These are phyloP conservation scores for Trametes villosa DNA, from an alignment of 768 basidiomycete species.

Conservation along the genomic window DNA sequence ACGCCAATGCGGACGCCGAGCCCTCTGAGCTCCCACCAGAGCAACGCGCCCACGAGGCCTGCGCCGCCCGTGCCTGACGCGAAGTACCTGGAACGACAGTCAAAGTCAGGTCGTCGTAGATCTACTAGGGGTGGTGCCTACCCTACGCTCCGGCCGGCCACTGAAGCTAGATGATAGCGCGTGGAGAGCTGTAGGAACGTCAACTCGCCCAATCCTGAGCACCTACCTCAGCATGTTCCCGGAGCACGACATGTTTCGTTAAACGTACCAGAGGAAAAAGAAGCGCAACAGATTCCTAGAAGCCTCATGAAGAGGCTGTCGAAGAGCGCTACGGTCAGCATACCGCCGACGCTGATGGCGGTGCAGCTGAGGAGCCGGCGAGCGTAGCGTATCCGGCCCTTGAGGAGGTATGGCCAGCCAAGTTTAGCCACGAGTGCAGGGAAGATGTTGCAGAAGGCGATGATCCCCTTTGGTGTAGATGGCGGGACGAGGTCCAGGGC, in stretches of 20 bases:
- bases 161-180: slow-evolving; percentile 67
- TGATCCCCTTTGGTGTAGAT: slow-evolving; percentile 91
- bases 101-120: background rate
- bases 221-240: background rate
- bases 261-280: slow-evolving; percentile 77
- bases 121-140: slow-evolving; percentile 36
- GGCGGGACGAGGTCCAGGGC: slow-evolving; percentile 93
- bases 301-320: slow-evolving; percentile 69
- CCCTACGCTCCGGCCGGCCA: slow-evolving; percentile 84
- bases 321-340: slow-evolving; percentile 85
- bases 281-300: slow-evolving; percentile 80
- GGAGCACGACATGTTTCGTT: background rate
- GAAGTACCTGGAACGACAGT: slow-evolving; percentile 67
- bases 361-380: slow-evolving; percentile 79
- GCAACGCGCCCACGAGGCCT: slow-evolving; percentile 86
- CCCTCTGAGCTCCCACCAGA: slow-evolving; percentile 93
- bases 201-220: slow-evolving; percentile 84
- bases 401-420: slow-evolving; percentile 90
- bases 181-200: slow-evolving; percentile 95
- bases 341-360: slow-evolving; percentile 74
- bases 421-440: slow-evolving; percentile 88
- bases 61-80: slow-evolving; percentile 94
- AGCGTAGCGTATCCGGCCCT: slow-evolving; percentile 82
- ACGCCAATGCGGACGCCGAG: slow-evolving; percentile 85
- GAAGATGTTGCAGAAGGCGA: slow-evolving; percentile 93